These are phyloP conservation scores for Hygrophorus pudorinus DNA, from an alignment of 768 basidiomycete genomes.

Conservation along the genomic window DNA sequence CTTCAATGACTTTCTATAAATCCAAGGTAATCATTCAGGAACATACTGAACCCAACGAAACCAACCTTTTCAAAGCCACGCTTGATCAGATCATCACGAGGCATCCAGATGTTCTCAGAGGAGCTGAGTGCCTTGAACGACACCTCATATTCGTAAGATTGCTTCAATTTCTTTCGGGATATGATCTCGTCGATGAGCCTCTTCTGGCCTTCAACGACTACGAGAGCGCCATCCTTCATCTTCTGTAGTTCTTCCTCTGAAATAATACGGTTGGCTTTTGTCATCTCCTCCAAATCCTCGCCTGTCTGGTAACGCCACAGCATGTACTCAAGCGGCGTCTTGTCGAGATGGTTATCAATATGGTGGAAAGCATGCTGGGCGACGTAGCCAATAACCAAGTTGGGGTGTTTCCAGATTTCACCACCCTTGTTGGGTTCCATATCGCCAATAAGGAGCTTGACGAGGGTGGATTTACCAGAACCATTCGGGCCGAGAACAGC, in stretches of 20 bases:
- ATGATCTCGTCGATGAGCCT: constrained; percentile 88
- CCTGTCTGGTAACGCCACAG: constrained; percentile 99
- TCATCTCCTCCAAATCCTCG: constrained; percentile 95
- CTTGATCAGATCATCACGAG: constrained; percentile 95
- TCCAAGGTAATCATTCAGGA: neutral
- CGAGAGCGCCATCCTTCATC: constrained; percentile 90
- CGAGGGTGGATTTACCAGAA: constrained; percentile 95
- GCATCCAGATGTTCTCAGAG: constrained; percentile 96
- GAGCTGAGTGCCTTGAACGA: constrained; percentile 93
- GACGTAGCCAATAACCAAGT: constrained; percentile 98
- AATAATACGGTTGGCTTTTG: constrained; percentile 84
- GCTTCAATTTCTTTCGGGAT: constrained; percentile 94
- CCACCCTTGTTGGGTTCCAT: constrained; percentile 95
- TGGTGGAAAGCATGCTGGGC: constrained; percentile 99
- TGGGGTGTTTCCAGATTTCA: constrained; percentile 98
- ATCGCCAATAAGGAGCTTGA: constrained; percentile 94
- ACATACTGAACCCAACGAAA: constrained; percentile 5
- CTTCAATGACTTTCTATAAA: constrained; percentile 83
- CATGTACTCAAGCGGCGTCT: constrained; percentile 98
- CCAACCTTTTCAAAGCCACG: constrained; percentile 91
- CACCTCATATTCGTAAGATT: constrained; percentile 97
- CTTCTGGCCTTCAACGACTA: constrained; percentile 92
- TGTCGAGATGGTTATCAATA: constrained; percentile 96
- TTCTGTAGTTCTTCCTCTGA: constrained; percentile 81
- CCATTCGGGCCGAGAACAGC: constrained; percentile 98